Percentiles rank a stretch among this genome's conserved stretches.
Evolutionary conservation across 495 filamentous ascomycete species (phyloP).

Genomic region (Penicillium goetzii): DNA sequence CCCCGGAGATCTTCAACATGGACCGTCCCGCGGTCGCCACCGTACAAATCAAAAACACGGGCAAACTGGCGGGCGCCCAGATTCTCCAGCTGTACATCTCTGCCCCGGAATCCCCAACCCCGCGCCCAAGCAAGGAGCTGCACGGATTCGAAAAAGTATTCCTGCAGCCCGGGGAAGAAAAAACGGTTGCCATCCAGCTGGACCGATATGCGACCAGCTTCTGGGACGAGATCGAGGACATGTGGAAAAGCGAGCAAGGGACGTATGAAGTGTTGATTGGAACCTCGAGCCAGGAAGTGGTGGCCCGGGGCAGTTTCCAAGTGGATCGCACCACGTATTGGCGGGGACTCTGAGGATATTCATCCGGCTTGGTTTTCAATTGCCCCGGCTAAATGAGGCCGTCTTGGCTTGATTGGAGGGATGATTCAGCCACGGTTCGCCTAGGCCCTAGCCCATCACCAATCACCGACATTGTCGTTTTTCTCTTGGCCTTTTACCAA

Average conservation of each 20-base stretch:
- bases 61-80: conserved; percentile 61
- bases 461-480: conserved; percentile 8
- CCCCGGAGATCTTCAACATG: conserved; percentile 55
- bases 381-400: conserved; percentile 15
- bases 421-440: conserved; percentile 18
- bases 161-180: conserved; percentile 66
- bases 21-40: conserved; percentile 57
- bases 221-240: conserved; percentile 65
- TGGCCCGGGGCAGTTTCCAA: conserved; percentile 44
- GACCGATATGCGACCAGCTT: conserved; percentile 72
- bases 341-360: conserved; percentile 29
- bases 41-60: conserved; percentile 56
- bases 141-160: conserved; percentile 69
- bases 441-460: conserved; percentile 5
- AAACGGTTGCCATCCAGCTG: conserved; percentile 59
- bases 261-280: conserved; percentile 65
- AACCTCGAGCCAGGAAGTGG: conserved; percentile 46
- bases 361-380: conserved; percentile 10
- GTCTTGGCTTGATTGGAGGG: conserved; percentile 23
- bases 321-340: conserved; percentile 43
- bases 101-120: conserved; percentile 49
- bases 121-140: conserved; percentile 43
- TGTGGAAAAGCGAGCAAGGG: conserved; percentile 75
- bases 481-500: conserved; percentile 4
- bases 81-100: conserved; percentile 73